phyloP scores from a whole-genome alignment of 495 filamentous ascomycete genomes.

The Chaetomium fimeti region DNA sequence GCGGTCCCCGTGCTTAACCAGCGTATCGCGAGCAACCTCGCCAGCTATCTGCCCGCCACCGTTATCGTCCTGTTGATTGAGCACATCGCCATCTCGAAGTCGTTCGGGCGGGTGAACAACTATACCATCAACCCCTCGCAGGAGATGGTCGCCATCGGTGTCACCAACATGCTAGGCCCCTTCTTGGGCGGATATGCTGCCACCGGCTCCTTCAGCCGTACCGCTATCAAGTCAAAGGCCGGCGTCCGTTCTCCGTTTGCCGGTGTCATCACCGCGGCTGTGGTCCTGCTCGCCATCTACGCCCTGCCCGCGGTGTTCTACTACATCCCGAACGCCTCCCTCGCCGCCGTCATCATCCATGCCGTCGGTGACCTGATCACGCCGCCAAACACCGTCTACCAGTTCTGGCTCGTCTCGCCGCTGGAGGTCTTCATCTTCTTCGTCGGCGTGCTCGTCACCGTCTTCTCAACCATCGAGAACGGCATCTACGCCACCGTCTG shows the following conservation, averaged over 20 bases:
- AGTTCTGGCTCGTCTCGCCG: conserved; percentile 93
- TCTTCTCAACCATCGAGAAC: conserved; percentile 85
- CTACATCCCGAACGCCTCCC: conserved; percentile 82
- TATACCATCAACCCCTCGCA: conserved; percentile 98
- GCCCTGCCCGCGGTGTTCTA: conserved; percentile 88
- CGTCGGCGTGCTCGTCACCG: conserved; percentile 83
- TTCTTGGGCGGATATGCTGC: conserved; percentile 94
- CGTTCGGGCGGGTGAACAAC: conserved; percentile 94
- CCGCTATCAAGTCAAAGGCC: conserved; percentile 97
- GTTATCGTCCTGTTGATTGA: conserved; percentile 96
- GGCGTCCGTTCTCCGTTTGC: conserved; percentile 92
- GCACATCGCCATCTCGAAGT: conserved; percentile 97
- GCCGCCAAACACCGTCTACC: conserved; percentile 87
- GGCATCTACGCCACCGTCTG: conserved; percentile 87
- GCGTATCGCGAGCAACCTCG: conserved; percentile 33
- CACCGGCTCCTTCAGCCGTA: conserved; percentile 95
- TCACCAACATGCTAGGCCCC: conserved; percentile 87
- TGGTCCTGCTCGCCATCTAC: conserved; percentile 95
- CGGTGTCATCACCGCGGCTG: conserved; percentile 81
- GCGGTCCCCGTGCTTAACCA: conserved; percentile 68
- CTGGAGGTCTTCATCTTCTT: conserved; percentile 93
- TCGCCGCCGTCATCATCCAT: conserved; percentile 96
- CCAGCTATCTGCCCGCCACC: conserved; percentile 40
- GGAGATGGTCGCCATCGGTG: conserved; percentile 91
- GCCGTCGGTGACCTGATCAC: conserved; percentile 95